A percentile compares a stretch with the other conserved stretches of the same genome.
Evolutionary conservation across 2,329 filamentous ascomycete genomes (phyloP).

Genomic region (Amauroascus verrucosus): DNA sequence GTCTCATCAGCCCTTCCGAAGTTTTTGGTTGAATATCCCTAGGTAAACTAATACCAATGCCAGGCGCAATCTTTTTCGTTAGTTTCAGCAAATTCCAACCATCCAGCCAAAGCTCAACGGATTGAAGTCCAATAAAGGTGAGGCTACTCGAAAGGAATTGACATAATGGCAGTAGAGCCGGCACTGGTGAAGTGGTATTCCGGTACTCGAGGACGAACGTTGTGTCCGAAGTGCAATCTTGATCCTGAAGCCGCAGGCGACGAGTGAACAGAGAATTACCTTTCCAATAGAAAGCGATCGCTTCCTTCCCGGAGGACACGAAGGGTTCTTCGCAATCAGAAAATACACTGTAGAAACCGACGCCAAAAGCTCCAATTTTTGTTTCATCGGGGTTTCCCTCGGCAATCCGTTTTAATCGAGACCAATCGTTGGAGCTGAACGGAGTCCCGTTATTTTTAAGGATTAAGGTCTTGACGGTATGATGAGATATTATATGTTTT

Average conservation of each 20-base stretch:
- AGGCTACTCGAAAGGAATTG: slow-evolving; percentile 92
- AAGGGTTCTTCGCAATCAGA: slow-evolving; percentile 97
- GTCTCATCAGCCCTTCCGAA: slow-evolving; percentile 78
- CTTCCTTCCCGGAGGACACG: slow-evolving; percentile 80
- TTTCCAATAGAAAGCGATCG: slow-evolving; percentile 99
- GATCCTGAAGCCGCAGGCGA: slow-evolving; percentile 61
- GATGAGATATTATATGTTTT: slow-evolving; percentile 73
- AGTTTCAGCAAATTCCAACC: slow-evolving; percentile 70
- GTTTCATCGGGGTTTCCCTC: slow-evolving; percentile 98
- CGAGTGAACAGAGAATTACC: slow-evolving; percentile 94
- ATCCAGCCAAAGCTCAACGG: slow-evolving; percentile 83
- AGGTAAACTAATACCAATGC: slow-evolving; percentile 61
- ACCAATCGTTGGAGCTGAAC: slow-evolving; percentile 87
- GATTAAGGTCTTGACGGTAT: slow-evolving; percentile 76
- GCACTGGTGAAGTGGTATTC: slow-evolving; percentile 75
- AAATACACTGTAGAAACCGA: slow-evolving; percentile 97
- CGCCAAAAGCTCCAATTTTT: slow-evolving; percentile 96
- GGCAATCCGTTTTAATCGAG: slow-evolving; percentile 87
- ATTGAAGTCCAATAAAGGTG: slow-evolving; percentile 83
- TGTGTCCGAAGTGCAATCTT: slow-evolving; percentile 59
- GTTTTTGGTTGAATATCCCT: slow-evolving; percentile 71
- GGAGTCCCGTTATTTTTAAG: slow-evolving; percentile 86
- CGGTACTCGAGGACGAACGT: slow-evolving; percentile 93
- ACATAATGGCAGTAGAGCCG: slow-evolving; percentile 72
- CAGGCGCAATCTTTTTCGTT: slow-evolving; percentile 75